These are phyloP conservation scores for Phaeoacremonium minimum DNA, from an alignment of 2,329 filamentous ascomycete genomes.

Conservation along the genomic window DNA sequence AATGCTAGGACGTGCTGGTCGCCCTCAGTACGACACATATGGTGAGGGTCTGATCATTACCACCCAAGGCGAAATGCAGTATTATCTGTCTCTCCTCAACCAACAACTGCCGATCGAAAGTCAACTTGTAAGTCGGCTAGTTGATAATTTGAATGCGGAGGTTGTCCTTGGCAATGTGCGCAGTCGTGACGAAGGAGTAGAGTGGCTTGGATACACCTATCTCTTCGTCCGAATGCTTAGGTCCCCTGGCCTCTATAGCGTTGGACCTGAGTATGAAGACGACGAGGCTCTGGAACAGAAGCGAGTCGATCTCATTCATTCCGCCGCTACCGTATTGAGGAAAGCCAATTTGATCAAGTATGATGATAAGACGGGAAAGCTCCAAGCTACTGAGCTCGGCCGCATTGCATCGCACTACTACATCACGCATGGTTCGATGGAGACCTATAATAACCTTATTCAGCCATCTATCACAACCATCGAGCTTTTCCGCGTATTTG, in stretches of 20 bases:
- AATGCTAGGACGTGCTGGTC: conserved; percentile 95
- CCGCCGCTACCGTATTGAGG: conserved; percentile 81
- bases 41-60: conserved; percentile 99
- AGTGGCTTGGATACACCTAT: conserved; percentile 98
- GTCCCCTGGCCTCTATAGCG: conserved; percentile 90
- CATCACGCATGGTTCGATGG: conserved; percentile 93
- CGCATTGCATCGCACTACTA: conserved; percentile 98
- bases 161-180: conserved; percentile 91
- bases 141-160: conserved; percentile 95
- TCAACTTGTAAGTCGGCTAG: conserved; percentile 87
- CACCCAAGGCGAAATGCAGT: conserved; percentile 89
- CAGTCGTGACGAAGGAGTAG: conserved; percentile 90
- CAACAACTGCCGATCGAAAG: conserved; percentile 97
- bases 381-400: conserved; percentile 90
- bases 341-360: conserved; percentile 90
- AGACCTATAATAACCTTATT: conserved; percentile 93
- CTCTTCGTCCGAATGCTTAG: conserved; percentile 96
- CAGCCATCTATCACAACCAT: conserved; percentile 91
- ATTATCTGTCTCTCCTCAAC: conserved; percentile 94
- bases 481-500: conserved; percentile 94
- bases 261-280: conserved; percentile 91
- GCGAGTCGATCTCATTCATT: conserved; percentile 94
- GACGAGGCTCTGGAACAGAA: conserved; percentile 92
- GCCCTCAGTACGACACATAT: conserved; percentile 95
- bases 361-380: conserved; percentile 83